These are phyloP conservation scores for Candida easanensis DNA, from an alignment of 805 yeast genomes.

Conservation along the genomic window DNA sequence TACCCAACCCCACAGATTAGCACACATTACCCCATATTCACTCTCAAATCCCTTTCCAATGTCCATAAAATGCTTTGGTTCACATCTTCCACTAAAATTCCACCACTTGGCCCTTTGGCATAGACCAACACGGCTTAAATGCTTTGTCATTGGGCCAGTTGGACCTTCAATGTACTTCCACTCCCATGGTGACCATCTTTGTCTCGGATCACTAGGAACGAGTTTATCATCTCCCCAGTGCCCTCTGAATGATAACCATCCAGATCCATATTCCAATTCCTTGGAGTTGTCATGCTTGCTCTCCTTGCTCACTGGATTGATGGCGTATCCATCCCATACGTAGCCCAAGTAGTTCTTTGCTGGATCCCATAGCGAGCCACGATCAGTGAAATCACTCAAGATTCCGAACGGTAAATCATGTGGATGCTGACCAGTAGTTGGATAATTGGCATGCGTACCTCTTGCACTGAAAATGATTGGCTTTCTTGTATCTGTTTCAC, in stretches of 20 bases:
- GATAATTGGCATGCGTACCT: constrained; percentile 97
- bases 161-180: constrained; percentile 94
- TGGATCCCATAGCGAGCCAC: constrained; percentile 97
- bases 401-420: constrained; percentile 94
- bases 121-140: constrained; percentile 62
- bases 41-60: constrained; percentile 88
- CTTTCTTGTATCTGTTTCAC: constrained; percentile 32
- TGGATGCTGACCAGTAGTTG: constrained; percentile 92
- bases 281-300: constrained; percentile 26
- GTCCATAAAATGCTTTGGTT: constrained; percentile 66
- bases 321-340: constrained; percentile 60
- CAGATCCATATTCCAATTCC: constrained; percentile 28
- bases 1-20: constrained; percentile 53
- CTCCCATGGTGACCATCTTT: constrained; percentile 83
- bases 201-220: constrained; percentile 68
- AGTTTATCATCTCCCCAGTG: constrained; percentile 89
- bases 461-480: constrained; percentile 88
- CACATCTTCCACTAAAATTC: constrained; percentile 84
- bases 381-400: constrained; percentile 86
- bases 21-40: constrained; percentile 80
- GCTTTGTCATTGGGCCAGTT: constrained; percentile 80
- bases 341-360: constrained; percentile 77
- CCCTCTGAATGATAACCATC: constrained; percentile 80
- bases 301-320: constrained; percentile 37
- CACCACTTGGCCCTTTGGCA: constrained; percentile 92